Conservation (phyloP, 2,329 filamentous ascomycete species). For the Exophiala spinifera region DNA sequence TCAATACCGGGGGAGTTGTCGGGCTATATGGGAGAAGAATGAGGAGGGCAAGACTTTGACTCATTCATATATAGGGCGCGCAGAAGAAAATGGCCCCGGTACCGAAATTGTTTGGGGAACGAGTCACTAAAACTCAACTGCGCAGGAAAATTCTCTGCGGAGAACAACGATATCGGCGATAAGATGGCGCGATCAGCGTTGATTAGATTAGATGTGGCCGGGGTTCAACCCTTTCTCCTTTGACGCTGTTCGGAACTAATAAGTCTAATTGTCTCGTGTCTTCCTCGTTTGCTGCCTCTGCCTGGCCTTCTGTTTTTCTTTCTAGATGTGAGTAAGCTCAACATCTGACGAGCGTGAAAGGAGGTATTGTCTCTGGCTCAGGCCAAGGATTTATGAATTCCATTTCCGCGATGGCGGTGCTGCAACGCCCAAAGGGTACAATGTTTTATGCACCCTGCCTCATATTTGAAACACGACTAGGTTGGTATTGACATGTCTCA, state of each 20-base stretch:
- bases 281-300: too few relatives aligned
- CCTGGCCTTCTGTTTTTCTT: too few relatives aligned
- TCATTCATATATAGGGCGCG: background rate
- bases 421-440: background rate
- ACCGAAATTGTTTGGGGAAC: background rate
- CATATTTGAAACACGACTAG: background rate
- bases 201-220: background rate
- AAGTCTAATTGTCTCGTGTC: too few relatives aligned
- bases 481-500: background rate
- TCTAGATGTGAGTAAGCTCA: too few relatives aligned
- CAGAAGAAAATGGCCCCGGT: background rate
- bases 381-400: background rate
- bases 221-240: too few relatives aligned
- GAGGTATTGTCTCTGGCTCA: too few relatives aligned
- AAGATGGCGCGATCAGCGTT: background rate
- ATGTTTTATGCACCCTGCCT: background rate
- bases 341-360: too few relatives aligned
- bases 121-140: background rate
- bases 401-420: background rate
- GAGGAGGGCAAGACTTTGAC: background rate
- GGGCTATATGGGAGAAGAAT: too few relatives aligned
- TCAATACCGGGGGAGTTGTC: background rate
- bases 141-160: constrained; percentile 2
- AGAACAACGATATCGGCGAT: background rate
- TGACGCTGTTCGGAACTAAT: too few relatives aligned